Base-by-base conservation (phyloP, 352 stramenopile species). In the Phytophthora brassicae region DNA sequence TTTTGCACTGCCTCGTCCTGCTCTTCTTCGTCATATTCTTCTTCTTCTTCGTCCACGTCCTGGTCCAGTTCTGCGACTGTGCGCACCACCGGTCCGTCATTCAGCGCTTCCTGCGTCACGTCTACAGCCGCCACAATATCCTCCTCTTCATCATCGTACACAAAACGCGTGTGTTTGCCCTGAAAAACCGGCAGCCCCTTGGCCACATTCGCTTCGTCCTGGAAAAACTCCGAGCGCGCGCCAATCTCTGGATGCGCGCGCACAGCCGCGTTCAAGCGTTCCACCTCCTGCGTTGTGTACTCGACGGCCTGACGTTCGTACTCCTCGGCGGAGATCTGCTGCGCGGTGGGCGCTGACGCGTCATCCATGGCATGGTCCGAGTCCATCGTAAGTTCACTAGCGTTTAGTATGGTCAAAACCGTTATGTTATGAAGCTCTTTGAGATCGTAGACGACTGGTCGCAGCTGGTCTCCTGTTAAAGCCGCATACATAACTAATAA, bases 131-230 rank as follows among this genome's bases (percentile, higher is more conserved):
- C 79, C 31, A 89, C 66, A 58, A 92, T 89, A 56, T 86, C 74
- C 8, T 86, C 73, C 0, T 89, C 79, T 7, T 87, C 77, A 12
- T 88, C 77, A 53, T 92, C 83, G 70, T 92, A 92, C 48, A 92
- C 72, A 41, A 92, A 91, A 28, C 82, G 80, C 66, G 80, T 91
- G 77, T 91, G 82, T 59, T 82, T 88, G 24, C 82, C 82, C 64
- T 89, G 82, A 63, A 91, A 91, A 12, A 91, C 74, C 1, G 82
- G 82, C 28, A 91, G 72, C 6, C 82, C 82, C 19, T 66, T 70
- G 46, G 66, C 48, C 45, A 89, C 66, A 65, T 91, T 91, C 47
- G 58, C 55, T 20, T 74, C 68, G 70, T 84, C 65, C 68, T 86
- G 74, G 66, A 88, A 91, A 54, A 88, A 91, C 36, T 66, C 51